A percentile compares a stretch with the other conserved stretches of the same genome.
Evolutionary conservation across 108 stramenopile genomes (phyloP).

Genomic region (Conticribra guillardii): DNA sequence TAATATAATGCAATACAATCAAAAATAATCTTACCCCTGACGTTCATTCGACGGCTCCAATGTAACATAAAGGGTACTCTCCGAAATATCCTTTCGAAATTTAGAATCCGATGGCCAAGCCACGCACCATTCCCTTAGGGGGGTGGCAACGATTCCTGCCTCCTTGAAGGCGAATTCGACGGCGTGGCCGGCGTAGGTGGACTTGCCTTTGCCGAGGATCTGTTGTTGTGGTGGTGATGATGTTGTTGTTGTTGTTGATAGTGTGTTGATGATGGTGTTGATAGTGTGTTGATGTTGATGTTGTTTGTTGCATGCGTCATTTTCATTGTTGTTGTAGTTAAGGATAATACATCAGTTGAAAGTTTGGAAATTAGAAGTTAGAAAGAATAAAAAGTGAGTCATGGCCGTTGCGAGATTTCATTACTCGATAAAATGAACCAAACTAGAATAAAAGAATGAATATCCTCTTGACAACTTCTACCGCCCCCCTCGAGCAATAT

Average conservation of each 20-base stretch:
- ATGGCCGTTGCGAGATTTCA: too few relatives aligned
- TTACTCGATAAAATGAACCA: too few relatives aligned
- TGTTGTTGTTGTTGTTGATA: not conserved
- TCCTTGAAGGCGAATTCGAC: constrained; percentile 62
- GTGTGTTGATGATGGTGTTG: not conserved
- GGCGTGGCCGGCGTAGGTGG: constrained; percentile 61
- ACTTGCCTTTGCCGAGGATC: constrained; percentile 63
- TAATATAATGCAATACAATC: too few relatives aligned
- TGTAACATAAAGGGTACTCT: constrained; percentile 78
- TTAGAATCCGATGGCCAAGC: constrained; percentile 63
- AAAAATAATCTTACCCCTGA: constrained; percentile 56
- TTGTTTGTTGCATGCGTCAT: not conserved
- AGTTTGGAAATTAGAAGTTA: too few relatives aligned
- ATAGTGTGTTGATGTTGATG: not conserved
- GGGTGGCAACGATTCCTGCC: constrained; percentile 67
- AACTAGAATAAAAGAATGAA: too few relatives aligned
- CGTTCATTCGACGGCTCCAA: constrained; percentile 70
- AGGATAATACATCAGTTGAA: too few relatives aligned
- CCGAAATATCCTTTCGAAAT: constrained; percentile 57
- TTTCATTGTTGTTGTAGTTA: too few relatives aligned
- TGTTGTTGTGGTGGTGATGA: not conserved
- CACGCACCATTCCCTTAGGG: constrained; percentile 80
- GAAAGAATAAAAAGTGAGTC: too few relatives aligned
- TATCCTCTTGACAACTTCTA: too few relatives aligned
- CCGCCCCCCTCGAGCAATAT: too few relatives aligned